These are phyloP conservation scores for Colletotrichum lentis DNA, from an alignment of 2,329 filamentous ascomycete species.

Conservation along the genomic window DNA sequence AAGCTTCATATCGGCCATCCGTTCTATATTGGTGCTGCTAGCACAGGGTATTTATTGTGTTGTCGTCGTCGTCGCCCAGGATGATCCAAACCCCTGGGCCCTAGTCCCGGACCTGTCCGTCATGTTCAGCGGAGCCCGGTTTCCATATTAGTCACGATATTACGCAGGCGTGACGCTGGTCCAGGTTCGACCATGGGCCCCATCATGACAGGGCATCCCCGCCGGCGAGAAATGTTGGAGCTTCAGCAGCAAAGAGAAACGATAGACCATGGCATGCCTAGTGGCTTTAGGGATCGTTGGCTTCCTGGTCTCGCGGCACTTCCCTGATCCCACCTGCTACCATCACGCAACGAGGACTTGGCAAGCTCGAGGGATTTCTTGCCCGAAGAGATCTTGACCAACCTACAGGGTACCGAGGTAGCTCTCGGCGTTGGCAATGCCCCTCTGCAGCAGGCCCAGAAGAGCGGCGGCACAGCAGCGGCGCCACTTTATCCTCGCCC, in stretches of 20 bases:
- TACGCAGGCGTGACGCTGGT: conserved; percentile 8
- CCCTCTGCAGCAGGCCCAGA: conserved; percentile 2
- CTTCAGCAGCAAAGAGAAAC: neutral
- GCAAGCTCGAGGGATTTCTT: neutral
- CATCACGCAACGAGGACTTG: neutral
- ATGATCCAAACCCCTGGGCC: conserved; percentile 25
- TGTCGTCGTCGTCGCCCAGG: neutral
- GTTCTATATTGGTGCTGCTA: conserved; percentile 3
- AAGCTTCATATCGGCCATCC: neutral
- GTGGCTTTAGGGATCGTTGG: neutral
- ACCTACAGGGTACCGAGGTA: neutral
- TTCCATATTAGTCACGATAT: neutral
- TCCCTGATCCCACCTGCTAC: neutral
- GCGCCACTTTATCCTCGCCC: neutral
- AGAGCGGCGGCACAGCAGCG: conserved; percentile 17
- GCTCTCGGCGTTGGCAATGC: neutral
- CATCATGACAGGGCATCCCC: conserved; percentile 4
- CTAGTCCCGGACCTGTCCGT: neutral
- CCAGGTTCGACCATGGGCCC: conserved; percentile 11
- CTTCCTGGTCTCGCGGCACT: neutral
- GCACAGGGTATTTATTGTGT: conserved; percentile 14
- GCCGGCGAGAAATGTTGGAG: neutral
- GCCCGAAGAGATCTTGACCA: conserved; percentile 3
- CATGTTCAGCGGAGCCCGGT: conserved; percentile 11
- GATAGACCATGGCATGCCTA: neutral